Conservation (phyloP, 176 grass and related monocot species). For the Zea mays region DNA sequence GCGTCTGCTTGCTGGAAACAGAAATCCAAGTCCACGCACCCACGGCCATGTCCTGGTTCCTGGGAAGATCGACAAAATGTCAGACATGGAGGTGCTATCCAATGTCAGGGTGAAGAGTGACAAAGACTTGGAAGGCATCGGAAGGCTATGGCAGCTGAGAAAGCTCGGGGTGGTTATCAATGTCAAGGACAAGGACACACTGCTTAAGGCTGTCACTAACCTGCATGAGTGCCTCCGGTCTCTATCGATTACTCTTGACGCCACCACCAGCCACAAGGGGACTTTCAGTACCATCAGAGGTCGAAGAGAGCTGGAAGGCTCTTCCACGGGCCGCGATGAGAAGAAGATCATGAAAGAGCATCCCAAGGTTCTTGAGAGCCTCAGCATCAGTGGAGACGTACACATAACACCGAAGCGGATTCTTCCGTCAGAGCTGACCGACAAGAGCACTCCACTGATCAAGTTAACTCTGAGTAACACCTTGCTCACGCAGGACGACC, state of each 20-base stretch:
- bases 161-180: constrained; percentile 28
- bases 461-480: constrained; percentile 36
- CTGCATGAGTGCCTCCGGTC: neutral
- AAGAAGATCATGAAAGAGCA: too few species aligned
- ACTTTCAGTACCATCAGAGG: too few species aligned
- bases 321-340: too few species aligned
- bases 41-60: neutral
- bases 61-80: neutral
- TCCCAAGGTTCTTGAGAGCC: constrained; percentile 27
- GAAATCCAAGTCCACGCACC: neutral
- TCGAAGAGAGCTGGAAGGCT: too few species aligned
- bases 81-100: constrained; percentile 15
- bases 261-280: too few species aligned
- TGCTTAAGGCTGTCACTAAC: neutral
- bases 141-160: constrained; percentile 22
- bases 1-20: constrained; percentile 16
- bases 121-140: neutral
- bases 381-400: constrained; percentile 11
- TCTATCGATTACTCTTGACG: constrained; percentile 5
- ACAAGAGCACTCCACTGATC: neutral
- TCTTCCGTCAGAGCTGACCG: neutral
- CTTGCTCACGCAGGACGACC: neutral
- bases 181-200: neutral
- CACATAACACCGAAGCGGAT: neutral
- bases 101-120: neutral